Conservation (phyloP, 176 grass and related monocot species). For the Guadua angustifolia region DNA sequence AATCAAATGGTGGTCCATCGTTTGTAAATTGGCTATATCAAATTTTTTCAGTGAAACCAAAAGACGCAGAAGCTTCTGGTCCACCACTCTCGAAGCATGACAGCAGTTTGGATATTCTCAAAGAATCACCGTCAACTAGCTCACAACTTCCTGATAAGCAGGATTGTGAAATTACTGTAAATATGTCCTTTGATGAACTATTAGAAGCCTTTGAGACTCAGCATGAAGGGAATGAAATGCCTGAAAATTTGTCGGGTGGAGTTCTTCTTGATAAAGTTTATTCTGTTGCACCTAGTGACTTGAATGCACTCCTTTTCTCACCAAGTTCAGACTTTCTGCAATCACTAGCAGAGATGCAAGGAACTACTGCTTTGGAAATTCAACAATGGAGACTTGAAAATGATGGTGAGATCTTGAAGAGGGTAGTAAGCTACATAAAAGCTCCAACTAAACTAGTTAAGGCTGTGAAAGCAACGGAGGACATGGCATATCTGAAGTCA, state of each 20-base stretch:
- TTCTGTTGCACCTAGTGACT: constrained; percentile 60
- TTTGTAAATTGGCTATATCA: constrained; percentile 68
- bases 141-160: constrained; percentile 41
- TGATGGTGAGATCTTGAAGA: constrained; percentile 68
- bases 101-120: constrained; percentile 16
- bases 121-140: constrained; percentile 37
- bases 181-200: constrained; percentile 78
- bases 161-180: constrained; percentile 40
- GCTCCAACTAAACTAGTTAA: constrained; percentile 87
- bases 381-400: constrained; percentile 78
- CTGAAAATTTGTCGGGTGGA: constrained; percentile 69
- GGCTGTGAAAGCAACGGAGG: constrained; percentile 87
- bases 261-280: constrained; percentile 82
- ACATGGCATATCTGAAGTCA: constrained; percentile 73
- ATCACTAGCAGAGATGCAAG: constrained; percentile 78
- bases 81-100: constrained; percentile 33
- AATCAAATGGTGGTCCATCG: constrained; percentile 41
- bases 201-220: constrained; percentile 66
- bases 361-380: constrained; percentile 65
- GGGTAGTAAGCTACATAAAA: constrained; percentile 82
- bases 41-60: constrained; percentile 61
- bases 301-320: constrained; percentile 82
- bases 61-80: constrained; percentile 46
- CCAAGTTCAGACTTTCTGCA: constrained; percentile 81
- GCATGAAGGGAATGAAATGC: constrained; percentile 65